Base-by-base conservation (phyloP, 768 basidiomycete genomes). In the Boletus vermiculosoides region DNA sequence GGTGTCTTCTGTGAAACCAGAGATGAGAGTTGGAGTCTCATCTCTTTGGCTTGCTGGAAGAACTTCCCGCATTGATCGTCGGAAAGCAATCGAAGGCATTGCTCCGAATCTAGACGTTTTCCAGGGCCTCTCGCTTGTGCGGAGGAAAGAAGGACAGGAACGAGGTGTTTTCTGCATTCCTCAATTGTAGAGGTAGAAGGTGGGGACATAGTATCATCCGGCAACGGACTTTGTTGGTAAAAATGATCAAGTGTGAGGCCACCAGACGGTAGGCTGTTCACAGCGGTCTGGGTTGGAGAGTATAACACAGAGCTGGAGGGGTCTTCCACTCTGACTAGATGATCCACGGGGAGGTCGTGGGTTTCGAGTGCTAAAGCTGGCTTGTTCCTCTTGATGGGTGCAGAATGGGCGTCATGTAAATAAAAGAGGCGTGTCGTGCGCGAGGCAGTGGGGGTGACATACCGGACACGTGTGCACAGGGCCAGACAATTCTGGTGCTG, bases 11-110 rank as follows among this genome's bases (percentile, higher is more conserved):
- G 56, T 23, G 58, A 46, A 2, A 41, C 40, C 1, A 61, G 54
- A 36, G 60, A 61, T 11, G 60, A 45, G 40, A 69, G 44, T 48
- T 71, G 70, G 23, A 1, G 54, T 39, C 49, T 63, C 67, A 66
- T 73, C 28, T 71, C 57, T 28, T 62, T 64, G 33, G 70, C 63
- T 44, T 63, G 50, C 40, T 52, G 53, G 20, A 73, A 36, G 11
- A 71, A 59, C 16, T 18, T 12, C 36, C 12, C 50, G 58, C 70
- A 71, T 23, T 40, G 57, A 56, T 69, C 63, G 30, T 73, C 71
- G 25, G 70, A 66, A 42, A 71, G 66, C 52, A 72, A 53, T 31
- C n/a, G 47, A 42, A 49, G 54, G 36, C 63, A 72, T 53, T 63
- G 59, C 51, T 62, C 58, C 44, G 52, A n/a, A 20, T 63, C 59